These are phyloP conservation scores for Serpula lacrymans DNA, from an alignment of 768 basidiomycete genomes.

Conservation along the genomic window DNA sequence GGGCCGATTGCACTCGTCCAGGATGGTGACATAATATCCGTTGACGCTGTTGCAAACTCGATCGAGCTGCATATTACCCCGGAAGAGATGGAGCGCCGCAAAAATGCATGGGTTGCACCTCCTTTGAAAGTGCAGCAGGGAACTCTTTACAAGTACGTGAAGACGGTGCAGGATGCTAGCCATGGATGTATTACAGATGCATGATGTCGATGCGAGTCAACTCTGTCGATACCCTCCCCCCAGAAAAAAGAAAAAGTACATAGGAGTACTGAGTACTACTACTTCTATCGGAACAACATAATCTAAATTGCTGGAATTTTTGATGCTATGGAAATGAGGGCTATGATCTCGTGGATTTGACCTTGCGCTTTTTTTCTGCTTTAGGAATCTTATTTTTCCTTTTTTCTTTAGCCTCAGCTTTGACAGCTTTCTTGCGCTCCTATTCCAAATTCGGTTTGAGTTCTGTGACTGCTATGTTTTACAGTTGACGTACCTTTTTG, in stretches of 20 bases:
- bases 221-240: constrained; percentile 7
- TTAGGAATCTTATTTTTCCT: constrained; percentile 95
- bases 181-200: constrained; percentile 90
- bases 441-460: constrained; percentile 37
- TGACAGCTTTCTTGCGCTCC: constrained; percentile 90
- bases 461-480: constrained; percentile 8
- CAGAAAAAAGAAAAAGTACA: no score
- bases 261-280: constrained; percentile 1
- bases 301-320: no score
- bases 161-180: constrained; percentile 86
- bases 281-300: constrained; percentile 4
- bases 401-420: constrained; percentile 83
- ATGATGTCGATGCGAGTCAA: constrained; percentile 34
- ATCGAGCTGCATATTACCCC: constrained; percentile 74
- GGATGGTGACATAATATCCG: constrained; percentile 84
- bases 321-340: no score
- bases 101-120: constrained; percentile 74
- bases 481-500: constrained; percentile 64
- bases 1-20: constrained; percentile 89
- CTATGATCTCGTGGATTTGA: constrained; percentile 53
- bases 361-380: constrained; percentile 83
- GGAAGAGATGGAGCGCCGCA: constrained; percentile 75
- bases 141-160: constrained; percentile 86
- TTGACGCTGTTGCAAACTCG: constrained; percentile 85
- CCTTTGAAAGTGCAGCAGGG: constrained; percentile 82